A percentile compares a stretch with the other conserved stretches of the same genome.
These are phyloP conservation scores for Trichoderma cornu-damae DNA, from an alignment of 2,329 filamentous ascomycete species.

Conservation along the genomic window DNA sequence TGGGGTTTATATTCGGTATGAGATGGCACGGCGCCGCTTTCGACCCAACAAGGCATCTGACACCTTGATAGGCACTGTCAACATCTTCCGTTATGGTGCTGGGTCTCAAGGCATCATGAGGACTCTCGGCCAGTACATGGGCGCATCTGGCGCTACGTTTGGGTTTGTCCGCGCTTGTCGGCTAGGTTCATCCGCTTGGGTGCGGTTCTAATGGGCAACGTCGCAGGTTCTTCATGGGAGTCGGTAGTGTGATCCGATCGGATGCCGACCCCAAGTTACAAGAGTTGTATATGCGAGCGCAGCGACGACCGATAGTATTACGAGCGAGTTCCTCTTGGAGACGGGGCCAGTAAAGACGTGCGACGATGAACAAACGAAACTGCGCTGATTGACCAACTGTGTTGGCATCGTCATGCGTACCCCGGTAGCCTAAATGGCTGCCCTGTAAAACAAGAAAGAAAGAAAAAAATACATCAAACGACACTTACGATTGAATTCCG, in stretches of 20 bases:
- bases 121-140: conserved; percentile 94
- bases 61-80: conserved; percentile 66
- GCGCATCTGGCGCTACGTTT: conserved; percentile 90
- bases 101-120: conserved; percentile 91
- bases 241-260: conserved; percentile 91
- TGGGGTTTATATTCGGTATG: conserved; percentile 95
- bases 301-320: conserved; percentile 65
- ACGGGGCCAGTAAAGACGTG: conserved; percentile 20
- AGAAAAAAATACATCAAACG: conserved; percentile 8
- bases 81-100: conserved; percentile 91
- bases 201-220: conserved; percentile 21
- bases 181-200: no score
- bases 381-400: conserved; percentile 3
- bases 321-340: conserved; percentile 37
- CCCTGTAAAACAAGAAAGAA: conserved; percentile 18
- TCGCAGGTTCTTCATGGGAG: conserved; percentile 90
- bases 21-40: conserved; percentile 8
- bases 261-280: conserved; percentile 73
- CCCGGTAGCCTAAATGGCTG: conserved; percentile 2
- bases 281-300: conserved; percentile 70
- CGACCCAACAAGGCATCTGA: neutral
- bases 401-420: neutral
- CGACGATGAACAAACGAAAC: neutral
- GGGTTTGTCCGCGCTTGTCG: conserved; percentile 46
- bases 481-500: conserved; percentile 10